phyloP scores from a whole-genome alignment of 129 eudicot species.

The Lactuca sativa region DNA sequence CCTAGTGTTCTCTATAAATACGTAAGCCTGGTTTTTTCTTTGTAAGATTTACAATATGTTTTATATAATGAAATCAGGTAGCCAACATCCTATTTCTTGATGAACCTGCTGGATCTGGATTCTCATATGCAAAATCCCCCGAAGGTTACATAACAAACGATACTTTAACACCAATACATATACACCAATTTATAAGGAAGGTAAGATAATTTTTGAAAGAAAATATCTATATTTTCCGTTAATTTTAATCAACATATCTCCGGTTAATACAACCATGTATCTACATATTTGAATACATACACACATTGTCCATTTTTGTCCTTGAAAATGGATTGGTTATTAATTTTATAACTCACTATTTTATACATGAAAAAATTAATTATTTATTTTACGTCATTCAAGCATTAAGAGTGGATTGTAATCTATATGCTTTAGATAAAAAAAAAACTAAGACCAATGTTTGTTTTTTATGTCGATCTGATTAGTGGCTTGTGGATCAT shows the following conservation, averaged over 20 bases:
- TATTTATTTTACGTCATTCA: not conserved
- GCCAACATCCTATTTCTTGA: slow-evolving; percentile 30
- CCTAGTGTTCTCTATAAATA: no score
- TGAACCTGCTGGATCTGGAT: slow-evolving; percentile 33
- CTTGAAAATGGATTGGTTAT: not conserved
- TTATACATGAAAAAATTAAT: not conserved
- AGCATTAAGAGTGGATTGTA: not conserved
- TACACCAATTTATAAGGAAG: slow-evolving; percentile 30
- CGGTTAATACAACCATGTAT: not conserved
- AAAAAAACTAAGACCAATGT: not conserved
- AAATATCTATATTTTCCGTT: not conserved
- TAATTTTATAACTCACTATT: not conserved
- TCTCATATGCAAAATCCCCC: slow-evolving; percentile 21
- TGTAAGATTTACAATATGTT: no score
- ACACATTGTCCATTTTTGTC: not conserved
- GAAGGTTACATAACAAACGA: slow-evolving; percentile 15
- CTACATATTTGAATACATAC: not conserved
- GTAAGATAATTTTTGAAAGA: slow-evolving; percentile 2
- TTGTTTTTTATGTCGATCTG: not conserved
- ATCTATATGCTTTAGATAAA: not conserved
- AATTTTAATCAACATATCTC: not conserved
- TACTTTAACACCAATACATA: slow-evolving; percentile 13
- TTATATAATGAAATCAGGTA: slow-evolving; percentile 4
- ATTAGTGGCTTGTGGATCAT: slow-evolving; percentile 31
- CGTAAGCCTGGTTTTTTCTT: no score